Evolutionary conservation across 768 basidiomycete species (phyloP), one percentile per base, ranked within the genome.

Genomic region (Boletus barrowsii): DNA sequence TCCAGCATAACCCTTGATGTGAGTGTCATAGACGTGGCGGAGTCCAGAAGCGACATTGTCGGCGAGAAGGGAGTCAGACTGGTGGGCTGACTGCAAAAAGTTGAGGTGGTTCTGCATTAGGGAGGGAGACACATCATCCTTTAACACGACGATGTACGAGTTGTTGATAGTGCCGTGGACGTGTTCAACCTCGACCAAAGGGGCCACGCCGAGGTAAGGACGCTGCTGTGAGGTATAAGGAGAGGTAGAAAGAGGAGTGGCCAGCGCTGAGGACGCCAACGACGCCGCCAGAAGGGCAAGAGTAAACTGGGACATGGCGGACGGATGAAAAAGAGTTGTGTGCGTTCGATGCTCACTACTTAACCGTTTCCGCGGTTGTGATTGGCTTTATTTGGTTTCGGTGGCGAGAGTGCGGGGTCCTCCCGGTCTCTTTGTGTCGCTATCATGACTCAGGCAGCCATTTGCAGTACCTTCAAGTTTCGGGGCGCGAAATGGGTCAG

Each of bases 91-190:
- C 67, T 87, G 75, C 48, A 97, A 73, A 72, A 89, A 86, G 69
- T 87, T 86, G 72, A 93, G 72, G 69, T 96, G 93, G 71, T 86
- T 88, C 63, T 82, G 73, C 68, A 87, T 76, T 39, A 86, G 73
- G 17, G 76, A 70, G 10, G 77, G 63, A 5, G 83, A 76, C 13
- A 87, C 58, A 53, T 82, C 84, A 55, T 84, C 79, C 79, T 91
- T 93, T 59, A 98, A 78, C 68, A 93, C 80, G 69, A 98, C 83
- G 58, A 98, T 93, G 76, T 98, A 98, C n/a, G 91, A 90, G 78
- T 95, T 88, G 75, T 88, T 86, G 68, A 95, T 75, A 53, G 82
- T 76, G 48, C 86, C 84, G 72, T 89, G 84, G 49, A 83, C 80
- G 65, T 88, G 85, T 57, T 82, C 73, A 37, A 73, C 74, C 36